Evolutionary conservation across 139 green algal species (phyloP), one percentile per base, ranked within the genome.

Genomic region (Volvox reticuliferus): DNA sequence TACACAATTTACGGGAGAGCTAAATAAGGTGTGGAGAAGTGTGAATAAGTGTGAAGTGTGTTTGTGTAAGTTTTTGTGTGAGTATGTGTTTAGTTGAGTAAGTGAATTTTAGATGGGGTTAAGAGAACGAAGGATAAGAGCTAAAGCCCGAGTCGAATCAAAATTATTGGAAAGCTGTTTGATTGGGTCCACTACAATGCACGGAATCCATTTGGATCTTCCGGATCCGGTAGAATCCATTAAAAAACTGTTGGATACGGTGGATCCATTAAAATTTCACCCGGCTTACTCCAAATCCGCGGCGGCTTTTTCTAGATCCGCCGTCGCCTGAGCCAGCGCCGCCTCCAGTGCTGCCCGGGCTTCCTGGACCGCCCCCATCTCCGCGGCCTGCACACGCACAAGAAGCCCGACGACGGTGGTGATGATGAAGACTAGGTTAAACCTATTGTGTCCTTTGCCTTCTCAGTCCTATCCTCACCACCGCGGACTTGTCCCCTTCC

Each of bases 401-500:
- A 5, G 9, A 55, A 73, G 65, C 12, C 65, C 44, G 16, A 28
- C 6, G 65, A 73, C 65, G 65, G 24, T 73, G 65, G 65, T 28
- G 65, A 12, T 73, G 21, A 28, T 24, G 65, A 28, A 26, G 65
- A 24, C 12, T 12, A 28, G 65, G 2, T 24, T 5, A 24, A 12
- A 73, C 65, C 65, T 2, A 73, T 73, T 24, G n/a, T 24, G 65
- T 16, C 65, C 6, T 24, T 73, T 18, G 44, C 12, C 65, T 44
- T 36, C 24, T 16, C 50, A 20, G n/a, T 63, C 24, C n/a, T 13
- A 28, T 30, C 1, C 82, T 13, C 82, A 88, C 82, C 82, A 18
- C 63, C 19, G 82, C 76, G 12, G 79, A 80, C 63, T 71, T 87
- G 50, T 90, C 76, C 1, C 88, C 82, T 30, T 86, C 26, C n/a